Evolutionary conservation across 495 filamentous ascomycete species (phyloP), one percentile per base, ranked within the genome.

Genomic region (Hyaloscypha variabilis): DNA sequence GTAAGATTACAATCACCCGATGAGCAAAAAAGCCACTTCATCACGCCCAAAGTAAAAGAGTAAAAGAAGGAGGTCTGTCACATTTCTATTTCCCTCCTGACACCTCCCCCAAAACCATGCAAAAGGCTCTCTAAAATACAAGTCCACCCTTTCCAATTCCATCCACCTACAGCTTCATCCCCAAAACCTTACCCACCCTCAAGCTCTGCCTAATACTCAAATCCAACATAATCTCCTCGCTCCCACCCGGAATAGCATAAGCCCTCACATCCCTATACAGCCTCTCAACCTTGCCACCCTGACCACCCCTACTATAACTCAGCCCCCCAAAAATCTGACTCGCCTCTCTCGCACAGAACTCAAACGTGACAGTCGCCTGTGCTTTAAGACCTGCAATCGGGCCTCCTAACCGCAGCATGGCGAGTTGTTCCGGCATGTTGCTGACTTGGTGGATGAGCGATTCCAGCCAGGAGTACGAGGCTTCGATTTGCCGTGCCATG

Each of bases 181-280:
- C 95, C 75, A 97, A 79, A 71, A 88, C 89, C 82, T 96, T 88
- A 67, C 93, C 91, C 36, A 99, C 95, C 76, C 86, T 87, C 83
- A 97, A 74, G 71, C 90, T 90, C 82, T 99, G 95, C 66, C 95
- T 83, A 77, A 99, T 97, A 77, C 92, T 96, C 71, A 99, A 78
- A 81, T 99, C 95, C 68, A 97, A 79, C 95, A 99, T 99, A 65
- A 99, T 99, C 85, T 99, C 95, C 80, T 99, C 95, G 74, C 87
- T 91, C 36, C 95, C 95, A 75, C 95, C 95, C 5, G 95, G 95
- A 69, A 99, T 99, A 56, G 95, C 94, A 76, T 99, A 99, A 26
- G 95, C 95, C 64, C 95, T 83, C n/a, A 99, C 95, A 79, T 99
- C 95, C 64, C 95, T 83, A 76, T 99, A 99, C 69, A 99, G 79